phyloP scores from a whole-genome alignment of 2,329 filamentous ascomycete species.

The Aciculosporium take region DNA sequence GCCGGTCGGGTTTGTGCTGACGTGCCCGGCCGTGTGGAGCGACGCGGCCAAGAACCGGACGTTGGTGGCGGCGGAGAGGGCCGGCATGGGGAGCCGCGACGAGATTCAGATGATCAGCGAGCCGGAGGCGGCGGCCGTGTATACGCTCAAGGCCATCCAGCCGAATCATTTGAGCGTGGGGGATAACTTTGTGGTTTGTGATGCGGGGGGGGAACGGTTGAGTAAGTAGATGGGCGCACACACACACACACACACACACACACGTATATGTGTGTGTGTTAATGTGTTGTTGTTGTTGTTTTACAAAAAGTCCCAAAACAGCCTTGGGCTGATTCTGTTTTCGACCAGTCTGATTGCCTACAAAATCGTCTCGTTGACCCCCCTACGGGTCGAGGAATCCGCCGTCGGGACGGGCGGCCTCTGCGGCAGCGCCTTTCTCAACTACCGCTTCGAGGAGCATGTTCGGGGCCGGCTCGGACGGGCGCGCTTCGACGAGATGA shows the following conservation, averaged over 20 bases:
- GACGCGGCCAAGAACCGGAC: conserved; percentile 78
- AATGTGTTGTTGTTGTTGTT: background rate
- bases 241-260: too few relatives aligned
- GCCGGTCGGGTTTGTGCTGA: conserved; percentile 65
- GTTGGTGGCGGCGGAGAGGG: conserved; percentile 59
- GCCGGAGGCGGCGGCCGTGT: conserved; percentile 66
- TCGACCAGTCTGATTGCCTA: conserved; percentile 69
- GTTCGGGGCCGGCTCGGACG: conserved; percentile 53
- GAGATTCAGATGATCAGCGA: conserved; percentile 70
- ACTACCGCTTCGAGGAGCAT: conserved; percentile 69
- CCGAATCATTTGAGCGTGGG: conserved; percentile 59
- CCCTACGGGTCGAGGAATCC: conserved; percentile 61
- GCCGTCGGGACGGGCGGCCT: conserved; percentile 66
- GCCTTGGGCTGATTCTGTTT: too few relatives aligned
- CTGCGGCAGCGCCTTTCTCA: conserved; percentile 66
- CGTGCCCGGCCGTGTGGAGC: conserved; percentile 72
- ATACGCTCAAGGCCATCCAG: conserved; percentile 66
- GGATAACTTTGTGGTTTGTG: conserved; percentile 49
- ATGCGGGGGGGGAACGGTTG: conserved; percentile 53
- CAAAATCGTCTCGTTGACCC: conserved; percentile 59
- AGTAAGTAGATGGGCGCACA: too few relatives aligned
- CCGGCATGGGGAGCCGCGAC: conserved; percentile 58
- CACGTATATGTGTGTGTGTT: background rate
- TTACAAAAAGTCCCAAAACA: too few relatives aligned
- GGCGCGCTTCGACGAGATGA: conserved; percentile 58